phyloP scores from a whole-genome alignment of 2,329 filamentous ascomycete species.

The Neoarthrinium moseri region DNA sequence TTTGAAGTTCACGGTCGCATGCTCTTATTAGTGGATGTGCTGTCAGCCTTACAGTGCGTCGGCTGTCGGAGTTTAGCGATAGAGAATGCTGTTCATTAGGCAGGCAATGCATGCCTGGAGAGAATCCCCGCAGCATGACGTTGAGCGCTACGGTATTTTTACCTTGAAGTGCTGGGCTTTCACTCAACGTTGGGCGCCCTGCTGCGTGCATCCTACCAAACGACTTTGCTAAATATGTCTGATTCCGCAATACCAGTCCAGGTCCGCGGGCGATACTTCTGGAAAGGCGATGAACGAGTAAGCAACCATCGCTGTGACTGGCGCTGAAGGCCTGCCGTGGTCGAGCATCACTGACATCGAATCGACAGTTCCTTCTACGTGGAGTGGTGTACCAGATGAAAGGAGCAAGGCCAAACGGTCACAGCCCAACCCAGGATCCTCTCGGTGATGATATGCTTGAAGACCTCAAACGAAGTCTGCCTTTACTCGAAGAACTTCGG shows the following conservation, averaged over 20 bases:
- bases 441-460: slow-evolving; percentile 18
- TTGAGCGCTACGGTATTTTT: too few species aligned
- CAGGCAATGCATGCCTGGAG: too few species aligned
- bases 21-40: too few species aligned
- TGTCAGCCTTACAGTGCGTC: too few species aligned
- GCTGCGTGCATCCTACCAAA: too few species aligned
- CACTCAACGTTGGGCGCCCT: too few species aligned
- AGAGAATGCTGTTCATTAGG: too few species aligned
- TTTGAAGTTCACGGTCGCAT: too few species aligned
- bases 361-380: slow-evolving; percentile 24
- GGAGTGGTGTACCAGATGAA: slow-evolving; percentile 19
- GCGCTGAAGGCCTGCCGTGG: background rate
- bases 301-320: background rate
- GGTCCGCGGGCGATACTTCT: slow-evolving; percentile 20
- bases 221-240: slow-evolving; percentile 14
- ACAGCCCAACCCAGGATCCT: slow-evolving; percentile 12
- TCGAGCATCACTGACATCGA: too few species aligned
- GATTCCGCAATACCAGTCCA: slow-evolving; percentile 13
- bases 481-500: slow-evolving; percentile 21
- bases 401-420: background rate
- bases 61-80: too few species aligned
- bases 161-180: too few species aligned
- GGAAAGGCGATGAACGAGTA: slow-evolving; percentile 16
- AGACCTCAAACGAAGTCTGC: slow-evolving; percentile 18
- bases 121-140: too few species aligned